These are phyloP conservation scores for Voacanga thouarsii DNA, from an alignment of 257 asterid species.

Conservation along the genomic window DNA sequence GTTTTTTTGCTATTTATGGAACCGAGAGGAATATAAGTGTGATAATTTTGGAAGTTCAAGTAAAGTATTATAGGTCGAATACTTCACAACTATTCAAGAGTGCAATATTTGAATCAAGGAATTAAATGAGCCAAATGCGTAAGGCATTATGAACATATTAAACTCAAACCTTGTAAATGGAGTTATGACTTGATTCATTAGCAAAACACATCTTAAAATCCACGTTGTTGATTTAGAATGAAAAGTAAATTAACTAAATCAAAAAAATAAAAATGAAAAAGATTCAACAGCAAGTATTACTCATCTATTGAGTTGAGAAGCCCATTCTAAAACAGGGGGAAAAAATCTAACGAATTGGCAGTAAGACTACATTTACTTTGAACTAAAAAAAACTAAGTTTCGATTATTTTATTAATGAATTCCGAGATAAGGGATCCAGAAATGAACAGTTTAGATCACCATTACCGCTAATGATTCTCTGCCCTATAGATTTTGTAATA, in stretches of 20 bases:
- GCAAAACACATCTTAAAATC: neutral
- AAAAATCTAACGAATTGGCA: neutral
- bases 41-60: neutral
- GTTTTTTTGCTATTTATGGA: neutral
- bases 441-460: neutral
- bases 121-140: conserved; percentile 3
- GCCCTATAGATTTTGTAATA: neutral
- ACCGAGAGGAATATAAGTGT: neutral
- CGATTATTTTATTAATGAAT: neutral
- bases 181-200: neutral
- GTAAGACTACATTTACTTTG: neutral
- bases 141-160: neutral
- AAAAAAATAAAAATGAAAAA: too few species aligned
- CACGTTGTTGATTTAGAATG: neutral
- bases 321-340: too few species aligned
- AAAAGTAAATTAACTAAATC: neutral
- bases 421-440: neutral
- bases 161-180: neutral
- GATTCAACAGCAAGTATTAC: too few species aligned
- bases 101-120: neutral
- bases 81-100: neutral
- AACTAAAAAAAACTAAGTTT: neutral
- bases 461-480: neutral
- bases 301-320: too few species aligned
- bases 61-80: neutral